A percentile compares a stretch with the other conserved stretches of the same genome.
phyloP scores from a whole-genome alignment of 2,329 filamentous ascomycete species.

The Cadophora luteo-olivacea region DNA sequence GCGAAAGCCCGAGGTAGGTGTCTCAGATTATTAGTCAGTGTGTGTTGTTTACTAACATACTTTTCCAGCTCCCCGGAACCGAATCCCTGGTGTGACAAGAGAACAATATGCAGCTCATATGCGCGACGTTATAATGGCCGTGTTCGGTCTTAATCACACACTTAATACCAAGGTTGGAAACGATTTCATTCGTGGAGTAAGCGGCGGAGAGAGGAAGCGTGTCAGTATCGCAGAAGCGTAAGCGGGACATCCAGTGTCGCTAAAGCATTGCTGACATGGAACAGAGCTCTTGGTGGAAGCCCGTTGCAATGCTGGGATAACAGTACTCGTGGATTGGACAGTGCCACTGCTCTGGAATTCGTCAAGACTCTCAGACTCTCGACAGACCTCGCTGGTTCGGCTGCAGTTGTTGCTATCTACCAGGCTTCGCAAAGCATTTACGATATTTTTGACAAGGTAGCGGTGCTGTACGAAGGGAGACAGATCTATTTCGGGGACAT shows the following conservation, averaged over 20 bases:
- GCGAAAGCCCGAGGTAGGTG: slow-evolving; percentile 61
- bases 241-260: background rate
- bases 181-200: slow-evolving; percentile 74
- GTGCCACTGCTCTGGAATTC: slow-evolving; percentile 76
- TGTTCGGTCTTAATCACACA: slow-evolving; percentile 76
- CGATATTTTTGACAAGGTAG: slow-evolving; percentile 69
- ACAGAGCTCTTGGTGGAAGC: slow-evolving; percentile 56
- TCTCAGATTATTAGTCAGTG: background rate
- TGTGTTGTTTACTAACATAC: background rate
- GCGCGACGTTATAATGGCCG: slow-evolving; percentile 67
- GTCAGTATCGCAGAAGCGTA: slow-evolving; percentile 80
- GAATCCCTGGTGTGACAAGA: slow-evolving; percentile 67
- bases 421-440: slow-evolving; percentile 75
- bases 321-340: slow-evolving; percentile 75
- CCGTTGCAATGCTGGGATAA: slow-evolving; percentile 80
- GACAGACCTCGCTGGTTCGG: slow-evolving; percentile 67
- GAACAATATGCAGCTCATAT: slow-evolving; percentile 57
- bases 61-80: slow-evolving; percentile 63
- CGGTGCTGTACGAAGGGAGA: slow-evolving; percentile 70
- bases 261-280: slow-evolving; percentile 49
- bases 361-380: slow-evolving; percentile 69
- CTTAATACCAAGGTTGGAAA: slow-evolving; percentile 77
- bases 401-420: slow-evolving; percentile 73
- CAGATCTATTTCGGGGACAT: slow-evolving; percentile 75
- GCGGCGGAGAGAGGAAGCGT: slow-evolving; percentile 76